Evolutionary conservation across 768 basidiomycete genomes (phyloP), one percentile per base, ranked within the genome.

Genomic region (Lactifluus subvellereus): DNA sequence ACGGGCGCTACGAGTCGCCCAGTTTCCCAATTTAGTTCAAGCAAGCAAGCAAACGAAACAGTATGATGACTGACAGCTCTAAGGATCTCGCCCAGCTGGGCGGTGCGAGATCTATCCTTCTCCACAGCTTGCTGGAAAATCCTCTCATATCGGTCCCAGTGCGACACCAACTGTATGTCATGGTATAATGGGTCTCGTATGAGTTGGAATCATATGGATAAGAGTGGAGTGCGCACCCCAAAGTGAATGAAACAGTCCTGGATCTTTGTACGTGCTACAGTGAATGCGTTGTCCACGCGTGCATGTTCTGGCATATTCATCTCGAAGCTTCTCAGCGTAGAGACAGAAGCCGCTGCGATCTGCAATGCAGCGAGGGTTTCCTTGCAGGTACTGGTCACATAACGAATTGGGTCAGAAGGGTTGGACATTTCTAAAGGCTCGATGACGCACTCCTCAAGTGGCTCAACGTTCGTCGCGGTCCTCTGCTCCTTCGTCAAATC

Each of bases 71-170:
- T 56, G 33, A 64, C 63, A 18, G 63, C 59, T 11, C 54, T 27
- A 38, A 64, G 63, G 40, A 64, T 38, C 9, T 64, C 49, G 49
- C 54, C 22, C 1, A 64, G 38, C 49, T 64, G 63, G 30, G 45
- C 49, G 0, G 48, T 60, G 14, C 59, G 63, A 27, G 54, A 55
- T 16, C 40, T 64, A 51, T 64, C 63, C 54, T 64, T 64, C 54
- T 64, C 58, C n/a, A 43, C 48, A 7, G 63, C 63, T 20, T 64
- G 63, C 35, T 51, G 22, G 40, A 64, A 60, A 20, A 60, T 60
- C 42, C 42, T 64, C 54, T 64, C 63, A 14, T 60, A 64, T 10
- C 54, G 63, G 32, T 18, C 54, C 63, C 63, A 64, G 14, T 60
- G 33, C 13, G 58, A 55, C 27, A 30, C 22, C 42, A 64, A 32